Evolutionary conservation across 345 rosid species (phyloP).

Genomic region (Melastoma malabathricum): DNA sequence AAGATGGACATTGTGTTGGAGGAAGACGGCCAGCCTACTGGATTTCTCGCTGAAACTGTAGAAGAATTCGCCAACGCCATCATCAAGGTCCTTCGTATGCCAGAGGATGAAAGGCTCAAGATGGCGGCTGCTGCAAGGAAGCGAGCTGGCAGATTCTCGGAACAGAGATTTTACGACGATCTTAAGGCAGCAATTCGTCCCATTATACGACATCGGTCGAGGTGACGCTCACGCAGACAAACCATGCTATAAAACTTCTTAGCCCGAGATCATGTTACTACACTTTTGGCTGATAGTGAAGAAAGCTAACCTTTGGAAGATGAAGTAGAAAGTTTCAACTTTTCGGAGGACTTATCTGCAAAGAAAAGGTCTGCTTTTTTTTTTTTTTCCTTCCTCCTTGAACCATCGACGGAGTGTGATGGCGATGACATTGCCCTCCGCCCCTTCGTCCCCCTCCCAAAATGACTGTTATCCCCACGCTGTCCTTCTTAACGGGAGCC

Average conservation of each 20-base stretch:
- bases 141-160: slow-evolving; percentile 59
- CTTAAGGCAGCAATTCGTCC: slow-evolving; percentile 55
- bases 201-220: slow-evolving; percentile 2
- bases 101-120: slow-evolving; percentile 45
- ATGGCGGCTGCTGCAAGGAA: slow-evolving; percentile 70
- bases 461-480: slow-evolving; percentile 4
- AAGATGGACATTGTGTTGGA: slow-evolving; percentile 88
- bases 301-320: no score
- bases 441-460: slow-evolving; percentile 1
- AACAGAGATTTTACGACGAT: slow-evolving; percentile 58
- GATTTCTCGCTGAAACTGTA: slow-evolving; percentile 62
- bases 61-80: slow-evolving; percentile 76
- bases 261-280: no score
- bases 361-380: no score
- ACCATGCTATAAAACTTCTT: no score
- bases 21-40: slow-evolving; percentile 72
- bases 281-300: no score
- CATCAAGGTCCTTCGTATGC: slow-evolving; percentile 39
- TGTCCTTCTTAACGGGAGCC: slow-evolving; percentile 20
- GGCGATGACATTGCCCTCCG: slow-evolving; percentile 7
- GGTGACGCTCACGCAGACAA: no score
- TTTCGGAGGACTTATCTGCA: no score
- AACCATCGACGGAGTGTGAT: no score
- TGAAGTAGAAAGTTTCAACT: no score
- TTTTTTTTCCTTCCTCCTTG: no score